Percentiles rank a stretch among this genome's conserved stretches.
These are phyloP conservation scores for Aspergillus glaucus DNA, from an alignment of 2,329 filamentous ascomycete species.

Conservation along the genomic window DNA sequence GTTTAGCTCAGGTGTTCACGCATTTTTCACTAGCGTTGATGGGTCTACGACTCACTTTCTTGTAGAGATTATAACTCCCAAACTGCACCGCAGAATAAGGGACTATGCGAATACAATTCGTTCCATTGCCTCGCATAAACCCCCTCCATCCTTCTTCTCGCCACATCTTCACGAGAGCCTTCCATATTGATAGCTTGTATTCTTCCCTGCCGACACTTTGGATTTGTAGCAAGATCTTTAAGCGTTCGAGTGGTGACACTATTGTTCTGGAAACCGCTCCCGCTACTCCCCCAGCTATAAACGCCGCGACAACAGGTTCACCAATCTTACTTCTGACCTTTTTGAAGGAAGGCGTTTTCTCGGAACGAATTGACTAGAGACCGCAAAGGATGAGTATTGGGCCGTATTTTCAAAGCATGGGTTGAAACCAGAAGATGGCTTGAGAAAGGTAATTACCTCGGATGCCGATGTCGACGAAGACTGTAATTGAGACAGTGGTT, in stretches of 20 bases:
- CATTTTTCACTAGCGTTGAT: not conserved
- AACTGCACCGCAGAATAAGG: slow-evolving; percentile 98
- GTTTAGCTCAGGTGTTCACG: not conserved
- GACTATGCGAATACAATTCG: slow-evolving; percentile 96
- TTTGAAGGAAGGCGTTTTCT: slow-evolving; percentile 13
- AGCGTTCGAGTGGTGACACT: slow-evolving; percentile 86
- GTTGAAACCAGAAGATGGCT: no score
- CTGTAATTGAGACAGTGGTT: slow-evolving; percentile 11
- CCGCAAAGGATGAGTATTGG: slow-evolving; percentile 1
- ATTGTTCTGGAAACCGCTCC: slow-evolving; percentile 97
- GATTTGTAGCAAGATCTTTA: slow-evolving; percentile 97
- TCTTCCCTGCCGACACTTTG: slow-evolving; percentile 86
- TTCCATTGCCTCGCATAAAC: slow-evolving; percentile 96
- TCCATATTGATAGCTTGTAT: slow-evolving; percentile 85
- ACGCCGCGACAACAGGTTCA: slow-evolving; percentile 82
- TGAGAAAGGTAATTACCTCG: slow-evolving; percentile 13
- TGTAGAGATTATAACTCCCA: slow-evolving; percentile 96
- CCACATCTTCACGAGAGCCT: slow-evolving; percentile 93
- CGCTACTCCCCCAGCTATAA: slow-evolving; percentile 87
- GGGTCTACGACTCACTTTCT: slow-evolving; percentile 57
- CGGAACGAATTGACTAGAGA: slow-evolving; percentile 14
- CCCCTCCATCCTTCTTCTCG: slow-evolving; percentile 93
- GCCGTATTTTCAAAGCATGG: not conserved
- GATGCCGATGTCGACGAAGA: slow-evolving; percentile 13
- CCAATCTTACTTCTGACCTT: slow-evolving; percentile 48